A percentile compares a stretch with the other conserved stretches of the same genome.
phyloP scores from a whole-genome alignment of 345 rosid species.

The Pugionium cornutum region DNA sequence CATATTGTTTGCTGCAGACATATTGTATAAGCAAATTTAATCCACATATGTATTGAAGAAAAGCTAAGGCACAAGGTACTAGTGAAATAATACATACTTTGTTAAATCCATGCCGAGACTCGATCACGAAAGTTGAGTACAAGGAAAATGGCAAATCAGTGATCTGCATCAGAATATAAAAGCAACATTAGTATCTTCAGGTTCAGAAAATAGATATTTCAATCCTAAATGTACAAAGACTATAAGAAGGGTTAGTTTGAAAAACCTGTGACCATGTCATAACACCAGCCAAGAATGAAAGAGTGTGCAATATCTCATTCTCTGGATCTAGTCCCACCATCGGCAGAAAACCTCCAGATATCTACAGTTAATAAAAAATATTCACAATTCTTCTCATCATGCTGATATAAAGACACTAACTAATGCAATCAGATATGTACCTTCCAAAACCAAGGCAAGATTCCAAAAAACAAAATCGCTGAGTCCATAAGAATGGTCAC shows the following conservation, averaged over 20 bases:
- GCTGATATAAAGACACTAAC: neutral
- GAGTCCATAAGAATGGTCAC: slow-evolving; percentile 90
- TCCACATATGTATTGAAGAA: slow-evolving; percentile 14
- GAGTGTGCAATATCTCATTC: slow-evolving; percentile 88
- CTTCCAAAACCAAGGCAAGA: slow-evolving; percentile 99
- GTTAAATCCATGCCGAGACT: slow-evolving; percentile 96
- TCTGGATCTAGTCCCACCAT: slow-evolving; percentile 66
- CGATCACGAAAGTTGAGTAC: slow-evolving; percentile 96
- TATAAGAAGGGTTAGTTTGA: neutral
- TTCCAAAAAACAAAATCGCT: slow-evolving; percentile 82
- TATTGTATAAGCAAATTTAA: neutral
- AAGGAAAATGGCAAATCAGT: slow-evolving; percentile 96
- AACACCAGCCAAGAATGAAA: slow-evolving; percentile 88
- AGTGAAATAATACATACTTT: slow-evolving; percentile 55
- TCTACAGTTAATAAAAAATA: slow-evolving; percentile 47
- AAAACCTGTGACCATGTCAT: slow-evolving; percentile 94
- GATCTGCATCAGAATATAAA: slow-evolving; percentile 59
- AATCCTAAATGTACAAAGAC: neutral
- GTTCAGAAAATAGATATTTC: neutral
- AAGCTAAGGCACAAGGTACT: slow-evolving; percentile 14
- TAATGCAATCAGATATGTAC: slow-evolving; percentile 42
- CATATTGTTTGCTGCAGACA: slow-evolving; percentile 91
- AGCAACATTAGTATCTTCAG: slow-evolving; percentile 15
- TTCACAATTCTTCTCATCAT: slow-evolving; percentile 21
- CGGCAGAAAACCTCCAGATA: slow-evolving; percentile 68